These are phyloP conservation scores for Malus sieversii DNA, from an alignment of 306 rosid species.

Conservation along the genomic window DNA sequence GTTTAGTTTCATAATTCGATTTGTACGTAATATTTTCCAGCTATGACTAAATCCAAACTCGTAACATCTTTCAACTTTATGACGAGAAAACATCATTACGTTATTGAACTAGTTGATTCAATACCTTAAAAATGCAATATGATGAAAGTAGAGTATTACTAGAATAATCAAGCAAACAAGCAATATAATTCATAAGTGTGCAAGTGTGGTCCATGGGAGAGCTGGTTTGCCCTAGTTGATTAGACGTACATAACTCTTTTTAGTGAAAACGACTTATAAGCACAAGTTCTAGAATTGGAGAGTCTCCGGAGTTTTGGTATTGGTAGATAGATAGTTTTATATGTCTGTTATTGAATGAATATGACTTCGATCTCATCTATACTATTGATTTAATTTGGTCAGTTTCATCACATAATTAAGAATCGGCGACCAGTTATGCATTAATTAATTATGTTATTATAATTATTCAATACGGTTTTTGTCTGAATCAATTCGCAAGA, in stretches of 20 bases:
- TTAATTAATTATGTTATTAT: no score
- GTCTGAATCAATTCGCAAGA: no score
- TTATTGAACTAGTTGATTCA: no score
- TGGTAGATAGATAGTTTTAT: not conserved
- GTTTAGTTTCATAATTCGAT: no score
- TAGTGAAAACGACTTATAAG: slow-evolving; percentile 17
- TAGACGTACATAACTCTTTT: slow-evolving; percentile 23
- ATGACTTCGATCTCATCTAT: slow-evolving; percentile 14
- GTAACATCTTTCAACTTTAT: no score
- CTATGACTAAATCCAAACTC: no score
- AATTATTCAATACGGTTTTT: no score
- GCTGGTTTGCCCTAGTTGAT: not conserved
- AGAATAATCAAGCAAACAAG: not conserved
- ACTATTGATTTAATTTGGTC: not conserved
- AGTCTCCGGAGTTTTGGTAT: not conserved
- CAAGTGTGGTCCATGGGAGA: not conserved
- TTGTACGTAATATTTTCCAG: no score
- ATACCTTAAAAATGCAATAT: no score
- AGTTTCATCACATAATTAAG: not conserved
- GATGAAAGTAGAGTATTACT: no score
- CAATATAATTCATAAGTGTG: not conserved
- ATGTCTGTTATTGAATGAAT: not conserved
- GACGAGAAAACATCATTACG: no score
- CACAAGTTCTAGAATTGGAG: not conserved
- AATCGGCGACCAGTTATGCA: no score